Evolutionary conservation across 2,329 filamentous ascomycete genomes (phyloP).

Genomic region (Hirsutella minnesotensis): DNA sequence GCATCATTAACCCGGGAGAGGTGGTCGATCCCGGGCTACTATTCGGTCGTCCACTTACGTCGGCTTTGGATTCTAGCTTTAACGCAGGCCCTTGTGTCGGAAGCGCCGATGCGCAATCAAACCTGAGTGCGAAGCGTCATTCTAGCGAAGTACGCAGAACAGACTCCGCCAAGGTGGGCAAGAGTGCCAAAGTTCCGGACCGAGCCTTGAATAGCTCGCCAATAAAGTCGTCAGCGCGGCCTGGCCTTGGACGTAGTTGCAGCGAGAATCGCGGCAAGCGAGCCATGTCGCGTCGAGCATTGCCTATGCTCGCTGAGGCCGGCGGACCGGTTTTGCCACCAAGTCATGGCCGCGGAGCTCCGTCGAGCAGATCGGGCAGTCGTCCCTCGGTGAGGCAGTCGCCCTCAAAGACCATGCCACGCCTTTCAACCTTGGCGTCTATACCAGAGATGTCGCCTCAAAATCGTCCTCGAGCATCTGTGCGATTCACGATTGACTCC

Average conservation of each 20-base stretch:
- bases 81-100: constrained; percentile 15
- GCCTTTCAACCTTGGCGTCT: constrained; percentile 39
- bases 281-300: constrained; percentile 22
- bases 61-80: constrained; percentile 29
- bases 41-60: constrained; percentile 39
- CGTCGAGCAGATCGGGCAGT: constrained; percentile 20
- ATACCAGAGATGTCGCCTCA: constrained; percentile 41
- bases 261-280: constrained; percentile 41
- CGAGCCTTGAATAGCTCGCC: constrained; percentile 36
- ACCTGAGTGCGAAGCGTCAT: constrained; percentile 12
- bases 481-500: constrained; percentile 53
- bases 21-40: constrained; percentile 50
- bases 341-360: constrained; percentile 17
- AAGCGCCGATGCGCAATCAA: constrained; percentile 15
- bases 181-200: constrained; percentile 28
- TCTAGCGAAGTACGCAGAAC: constrained; percentile 26
- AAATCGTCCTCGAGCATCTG: constrained; percentile 38
- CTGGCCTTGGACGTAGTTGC: constrained; percentile 40
- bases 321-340: constrained; percentile 22
- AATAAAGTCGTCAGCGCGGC: constrained; percentile 33
- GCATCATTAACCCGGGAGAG: constrained; percentile 29
- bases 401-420: constrained; percentile 38
- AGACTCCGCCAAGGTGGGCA: constrained; percentile 30
- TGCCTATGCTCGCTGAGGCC: constrained; percentile 37
- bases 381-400: constrained; percentile 36